Percentiles rank a stretch among this genome's conserved stretches.
phyloP scores from a whole-genome alignment of 1,284 basidiomycete genomes.

The Rhodotorula sp. region DNA sequence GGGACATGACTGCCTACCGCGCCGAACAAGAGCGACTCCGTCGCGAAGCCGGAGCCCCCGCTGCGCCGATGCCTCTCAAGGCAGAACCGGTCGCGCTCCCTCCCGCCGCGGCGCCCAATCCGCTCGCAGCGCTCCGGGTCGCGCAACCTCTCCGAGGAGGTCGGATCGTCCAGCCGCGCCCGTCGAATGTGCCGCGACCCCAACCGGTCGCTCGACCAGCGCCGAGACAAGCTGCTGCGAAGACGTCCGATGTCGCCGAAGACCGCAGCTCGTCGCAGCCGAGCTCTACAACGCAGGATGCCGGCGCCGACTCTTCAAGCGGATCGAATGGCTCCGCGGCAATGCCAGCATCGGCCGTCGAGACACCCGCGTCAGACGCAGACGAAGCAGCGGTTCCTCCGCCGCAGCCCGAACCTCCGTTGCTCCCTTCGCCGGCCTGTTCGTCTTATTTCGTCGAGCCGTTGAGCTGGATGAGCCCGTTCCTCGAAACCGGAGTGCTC shows the following conservation, averaged over 20 bases:
- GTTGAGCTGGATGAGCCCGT: constrained; percentile 87
- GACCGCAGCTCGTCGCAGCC: too few relatives aligned
- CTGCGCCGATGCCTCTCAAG: not conserved
- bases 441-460: constrained; percentile 97
- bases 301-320: not conserved
- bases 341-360: not conserved
- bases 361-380: not conserved
- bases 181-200: constrained; percentile 8
- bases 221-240: not conserved
- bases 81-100: not conserved
- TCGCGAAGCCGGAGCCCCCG: not conserved
- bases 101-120: constrained; percentile 7
- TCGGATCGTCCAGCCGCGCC: constrained; percentile 14
- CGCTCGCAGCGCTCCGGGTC: constrained; percentile 26
- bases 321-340: not conserved
- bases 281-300: not conserved
- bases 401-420: constrained; percentile 9
- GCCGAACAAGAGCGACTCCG: constrained; percentile 37
- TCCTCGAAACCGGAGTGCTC: constrained; percentile 68
- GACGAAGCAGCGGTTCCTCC: not conserved
- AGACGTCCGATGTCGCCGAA: not conserved
- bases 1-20: constrained; percentile 45
- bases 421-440: constrained; percentile 36
- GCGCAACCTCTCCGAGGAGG: constrained; percentile 22
- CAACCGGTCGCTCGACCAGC: constrained; percentile 4